Base-by-base conservation (phyloP, 257 asterid genomes). In the Penstemon newberryi region DNA sequence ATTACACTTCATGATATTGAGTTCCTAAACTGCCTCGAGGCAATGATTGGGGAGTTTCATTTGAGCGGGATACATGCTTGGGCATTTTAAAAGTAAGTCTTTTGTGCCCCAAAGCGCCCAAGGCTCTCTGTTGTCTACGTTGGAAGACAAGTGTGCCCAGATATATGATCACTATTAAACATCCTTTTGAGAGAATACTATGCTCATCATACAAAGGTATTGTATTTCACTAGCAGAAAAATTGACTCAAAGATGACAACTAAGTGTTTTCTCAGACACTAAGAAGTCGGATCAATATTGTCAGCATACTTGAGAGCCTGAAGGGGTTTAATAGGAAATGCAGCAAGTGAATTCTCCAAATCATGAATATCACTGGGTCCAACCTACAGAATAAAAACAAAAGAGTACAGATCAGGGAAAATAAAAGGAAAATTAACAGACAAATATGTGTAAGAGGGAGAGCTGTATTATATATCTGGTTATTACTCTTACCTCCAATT, bases 301-400 rank as follows among this genome's bases (percentile, higher is more conserved):
- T 25, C 63, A 15, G 58, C 79, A 77, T 87, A 93, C 99, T 88
- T 89, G 81, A 93, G 96, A 71, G 97, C 99, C 82, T 84, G 91
- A 61, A 93, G 90, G 73, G 97, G 96, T 84, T 90, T 89, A 51
- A 86, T 78, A 39, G 97, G 97, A 85, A 93, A 93, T 65, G 88
- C 87, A 84, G 91, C 88, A 72, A 93, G 86, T 9, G 99, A 83
- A 65, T 74, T 64, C 78, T 86, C 96, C 86, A 94, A 73, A 73
- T 77, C 92, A 70, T 82, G 87, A 77, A 77, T 77, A 63, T 78
- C 83, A 77, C 82, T 74, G 77, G 82, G 77, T 73, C 77, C 91
- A 68, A 82, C 92, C 96, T 93, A 82, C 33, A 25, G 38, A 60
- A 71, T 18, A 68, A 62, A 40, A 78, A 69, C 36, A 54, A 70